Percentiles rank a stretch among this genome's conserved stretches.
These are phyloP conservation scores for Fusarium sp. DNA, from an alignment of 2,329 filamentous ascomycete species.

Conservation along the genomic window DNA sequence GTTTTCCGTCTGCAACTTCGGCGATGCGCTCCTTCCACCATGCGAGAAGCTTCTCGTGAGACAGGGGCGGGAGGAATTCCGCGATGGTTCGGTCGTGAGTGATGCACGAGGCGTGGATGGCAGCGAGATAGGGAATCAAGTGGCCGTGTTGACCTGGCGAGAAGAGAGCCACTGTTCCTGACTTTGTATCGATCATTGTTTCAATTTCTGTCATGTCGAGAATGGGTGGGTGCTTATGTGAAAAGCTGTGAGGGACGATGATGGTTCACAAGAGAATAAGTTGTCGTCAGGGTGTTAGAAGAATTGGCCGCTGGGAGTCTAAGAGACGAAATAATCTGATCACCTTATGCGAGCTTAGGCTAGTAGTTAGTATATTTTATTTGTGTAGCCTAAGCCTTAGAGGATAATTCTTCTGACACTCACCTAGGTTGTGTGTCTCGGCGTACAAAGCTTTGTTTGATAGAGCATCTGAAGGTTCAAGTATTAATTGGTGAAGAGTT, in stretches of 20 bases:
- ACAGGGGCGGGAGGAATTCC: conserved; percentile 69
- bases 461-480: not conserved
- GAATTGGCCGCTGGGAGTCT: no score
- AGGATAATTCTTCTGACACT: no score
- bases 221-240: not conserved
- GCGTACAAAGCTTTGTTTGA: conserved; percentile 9
- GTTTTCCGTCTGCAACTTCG: conserved; percentile 57
- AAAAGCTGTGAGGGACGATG: not conserved
- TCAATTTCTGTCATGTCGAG: conserved; percentile 47
- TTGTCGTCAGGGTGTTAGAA: not conserved
- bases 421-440: not conserved
- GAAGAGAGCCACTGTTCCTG: conserved; percentile 57
- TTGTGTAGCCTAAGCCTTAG: no score
- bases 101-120: conserved; percentile 69
- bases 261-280: conserved; percentile 1
- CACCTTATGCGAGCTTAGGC: no score
- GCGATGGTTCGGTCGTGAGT: conserved; percentile 66
- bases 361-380: no score
- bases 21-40: conserved; percentile 67
- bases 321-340: no score
- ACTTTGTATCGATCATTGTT: conserved; percentile 48
- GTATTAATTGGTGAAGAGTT: not conserved
- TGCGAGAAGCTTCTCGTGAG: conserved; percentile 63
- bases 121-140: conserved; percentile 66
- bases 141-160: conserved; percentile 58